phyloP scores from a whole-genome alignment of 2,329 filamentous ascomycete species.

The Zalaria sp. region DNA sequence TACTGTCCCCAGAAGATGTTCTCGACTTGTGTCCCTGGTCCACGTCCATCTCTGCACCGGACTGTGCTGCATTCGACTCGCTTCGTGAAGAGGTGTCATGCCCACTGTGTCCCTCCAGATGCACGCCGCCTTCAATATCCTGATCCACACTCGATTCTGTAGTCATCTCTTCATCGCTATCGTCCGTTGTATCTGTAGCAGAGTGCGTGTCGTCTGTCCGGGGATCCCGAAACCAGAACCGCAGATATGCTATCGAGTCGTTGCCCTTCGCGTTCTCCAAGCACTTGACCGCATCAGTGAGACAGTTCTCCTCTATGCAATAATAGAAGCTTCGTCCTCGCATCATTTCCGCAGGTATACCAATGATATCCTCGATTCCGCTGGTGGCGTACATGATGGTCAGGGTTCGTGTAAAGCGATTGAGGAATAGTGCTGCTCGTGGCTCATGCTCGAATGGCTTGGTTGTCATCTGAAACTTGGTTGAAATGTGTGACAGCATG shows the following conservation, averaged over 20 bases:
- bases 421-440: constrained; percentile 70
- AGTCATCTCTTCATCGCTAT: constrained; percentile 31
- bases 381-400: constrained; percentile 79
- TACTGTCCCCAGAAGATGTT: constrained; percentile 33
- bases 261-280: constrained; percentile 79
- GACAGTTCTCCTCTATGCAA: constrained; percentile 65
- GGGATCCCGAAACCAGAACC: constrained; percentile 73
- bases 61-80: constrained; percentile 13
- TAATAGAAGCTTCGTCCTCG: constrained; percentile 74
- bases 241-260: constrained; percentile 78
- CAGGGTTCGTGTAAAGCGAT: constrained; percentile 70
- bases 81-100: constrained; percentile 4
- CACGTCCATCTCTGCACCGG: constrained; percentile 22
- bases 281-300: constrained; percentile 62
- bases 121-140: constrained; percentile 34
- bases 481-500: constrained; percentile 74
- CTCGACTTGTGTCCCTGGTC: constrained; percentile 16
- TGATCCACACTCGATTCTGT: constrained; percentile 34
- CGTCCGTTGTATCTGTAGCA: constrained; percentile 28
- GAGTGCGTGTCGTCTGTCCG: constrained; percentile 35
- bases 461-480: constrained; percentile 54
- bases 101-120: constrained; percentile 23
- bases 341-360: constrained; percentile 54
- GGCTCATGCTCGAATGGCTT: constrained; percentile 53
- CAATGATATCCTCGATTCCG: constrained; percentile 61